Evolutionary conservation across 1,284 basidiomycete genomes (phyloP), one percentile per base, ranked within the genome.

Genomic region (Kalmanozyma brasiliensis): DNA sequence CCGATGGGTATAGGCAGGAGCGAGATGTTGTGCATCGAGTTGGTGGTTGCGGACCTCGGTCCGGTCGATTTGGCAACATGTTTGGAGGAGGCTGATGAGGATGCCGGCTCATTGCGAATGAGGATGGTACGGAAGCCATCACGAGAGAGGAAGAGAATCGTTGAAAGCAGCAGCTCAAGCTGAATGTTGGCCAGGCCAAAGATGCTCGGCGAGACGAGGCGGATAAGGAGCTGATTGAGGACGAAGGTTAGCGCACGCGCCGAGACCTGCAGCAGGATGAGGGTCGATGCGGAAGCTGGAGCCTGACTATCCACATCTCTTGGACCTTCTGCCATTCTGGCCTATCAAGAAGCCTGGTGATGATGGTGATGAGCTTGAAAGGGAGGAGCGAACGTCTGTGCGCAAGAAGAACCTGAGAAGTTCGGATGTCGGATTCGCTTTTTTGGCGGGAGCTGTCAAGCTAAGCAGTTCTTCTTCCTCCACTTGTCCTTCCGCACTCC

Each of bases 131-230:
- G 63, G 1, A 98, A 87, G 4, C 94, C 94, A 82, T 98, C 96
- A 10, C 95, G 86, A 26, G 91, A 90, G 8, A 98, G 86, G 80
- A 98, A 96, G 34, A 98, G 86, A 73, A 96, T 91, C 13, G 93
- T 93, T 64, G 90, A 91, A 33, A 92, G 87, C 24, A 98, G 83
- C 30, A 91, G 86, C 76, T 94, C 92, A 81, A 94, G 91, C 76
- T 93, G 91, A 53, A 94, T 89, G 4, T 90, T 88, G 10, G 91
- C 91, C 0, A 90, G 91, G 7, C 92, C 92, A 76, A 94, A 96
- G 14, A 91, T 90, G 48, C 87, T 87, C 0, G 95, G 94, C 1
- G 92, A 89, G 0, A 91, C 89, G 34, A 94, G 87, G 1, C 93
- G 89, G 41, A 97, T 86, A 7, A 97, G 86, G 8, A 88, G 85